phyloP scores from a whole-genome alignment of 2,329 filamentous ascomycete genomes.

The Setomelanomma holmii region DNA sequence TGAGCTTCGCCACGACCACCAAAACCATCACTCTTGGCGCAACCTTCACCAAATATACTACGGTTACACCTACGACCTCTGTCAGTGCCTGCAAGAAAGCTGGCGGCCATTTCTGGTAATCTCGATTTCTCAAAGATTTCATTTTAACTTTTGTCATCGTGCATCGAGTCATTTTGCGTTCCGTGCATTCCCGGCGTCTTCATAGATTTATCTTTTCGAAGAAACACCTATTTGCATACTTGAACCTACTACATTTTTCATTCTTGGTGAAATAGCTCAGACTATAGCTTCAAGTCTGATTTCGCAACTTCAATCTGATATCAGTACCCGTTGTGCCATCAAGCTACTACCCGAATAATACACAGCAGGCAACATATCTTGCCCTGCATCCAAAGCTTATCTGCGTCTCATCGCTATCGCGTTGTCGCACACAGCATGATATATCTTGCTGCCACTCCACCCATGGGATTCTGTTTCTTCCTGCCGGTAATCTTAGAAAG shows the following conservation, averaged over 20 bases:
- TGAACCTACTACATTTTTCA: too few species aligned
- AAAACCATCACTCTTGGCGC: conserved; percentile 44
- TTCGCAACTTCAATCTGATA: neutral
- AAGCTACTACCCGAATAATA: neutral
- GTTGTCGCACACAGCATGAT: neutral
- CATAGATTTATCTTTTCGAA: neutral
- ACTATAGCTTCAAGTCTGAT: neutral
- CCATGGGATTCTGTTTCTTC: neutral
- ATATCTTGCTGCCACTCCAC: too few species aligned
- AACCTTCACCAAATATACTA: conserved; percentile 45
- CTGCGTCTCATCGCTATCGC: neutral
- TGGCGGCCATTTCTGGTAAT: conserved; percentile 39
- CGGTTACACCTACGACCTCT: conserved; percentile 45
- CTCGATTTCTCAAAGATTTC: neutral
- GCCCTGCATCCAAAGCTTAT: conserved; percentile 1
- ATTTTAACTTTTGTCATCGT: neutral
- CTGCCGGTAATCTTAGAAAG: too few species aligned
- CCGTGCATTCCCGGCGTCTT: neutral
- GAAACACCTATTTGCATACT: too few species aligned
- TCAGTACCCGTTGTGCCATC: neutral
- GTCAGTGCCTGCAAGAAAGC: conserved; percentile 41
- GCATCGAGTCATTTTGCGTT: too few species aligned
- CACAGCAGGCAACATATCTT: neutral
- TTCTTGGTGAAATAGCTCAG: too few species aligned
- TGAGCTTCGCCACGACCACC: conserved; percentile 37